Conservation (phyloP, 768 basidiomycete genomes). For the Mycena floridula region DNA sequence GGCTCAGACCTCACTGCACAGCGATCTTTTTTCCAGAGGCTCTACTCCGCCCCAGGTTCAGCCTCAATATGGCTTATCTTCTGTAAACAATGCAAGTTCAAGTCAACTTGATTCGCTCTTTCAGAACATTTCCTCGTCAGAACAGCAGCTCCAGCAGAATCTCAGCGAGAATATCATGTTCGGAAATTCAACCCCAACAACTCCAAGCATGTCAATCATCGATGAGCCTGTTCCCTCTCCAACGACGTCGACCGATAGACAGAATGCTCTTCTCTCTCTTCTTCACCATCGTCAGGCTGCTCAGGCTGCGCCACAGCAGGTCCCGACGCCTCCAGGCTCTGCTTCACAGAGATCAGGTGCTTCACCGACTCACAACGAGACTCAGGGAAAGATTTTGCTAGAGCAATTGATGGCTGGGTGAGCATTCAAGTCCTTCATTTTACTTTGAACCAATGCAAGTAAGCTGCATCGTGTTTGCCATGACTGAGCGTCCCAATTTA, state of each 20-base stretch:
- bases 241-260: constrained; percentile 52
- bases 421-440: constrained; percentile 18
- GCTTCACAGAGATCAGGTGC: constrained; percentile 48
- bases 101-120: constrained; percentile 67
- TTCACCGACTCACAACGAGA: constrained; percentile 53
- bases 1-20: not conserved
- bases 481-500: constrained; percentile 5
- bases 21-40: constrained; percentile 40
- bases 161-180: constrained; percentile 25
- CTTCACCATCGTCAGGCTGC: too few species aligned
- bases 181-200: constrained; percentile 26
- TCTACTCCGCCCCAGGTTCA: constrained; percentile 42
- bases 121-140: constrained; percentile 38
- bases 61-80: constrained; percentile 26
- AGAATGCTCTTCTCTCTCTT: constrained; percentile 70
- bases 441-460: not conserved
- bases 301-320: too few species aligned
- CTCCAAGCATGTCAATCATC: constrained; percentile 37
- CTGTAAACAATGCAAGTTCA: constrained; percentile 40
- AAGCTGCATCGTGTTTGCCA: constrained; percentile 2
- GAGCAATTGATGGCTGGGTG: constrained; percentile 83
- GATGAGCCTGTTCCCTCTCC: constrained; percentile 41
- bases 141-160: constrained; percentile 13
- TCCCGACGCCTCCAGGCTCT: constrained; percentile 63
- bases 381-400: constrained; percentile 68